Base-by-base conservation (phyloP, 805 yeast genomes). In the Yamadazyma takamatsuzukensis region DNA sequence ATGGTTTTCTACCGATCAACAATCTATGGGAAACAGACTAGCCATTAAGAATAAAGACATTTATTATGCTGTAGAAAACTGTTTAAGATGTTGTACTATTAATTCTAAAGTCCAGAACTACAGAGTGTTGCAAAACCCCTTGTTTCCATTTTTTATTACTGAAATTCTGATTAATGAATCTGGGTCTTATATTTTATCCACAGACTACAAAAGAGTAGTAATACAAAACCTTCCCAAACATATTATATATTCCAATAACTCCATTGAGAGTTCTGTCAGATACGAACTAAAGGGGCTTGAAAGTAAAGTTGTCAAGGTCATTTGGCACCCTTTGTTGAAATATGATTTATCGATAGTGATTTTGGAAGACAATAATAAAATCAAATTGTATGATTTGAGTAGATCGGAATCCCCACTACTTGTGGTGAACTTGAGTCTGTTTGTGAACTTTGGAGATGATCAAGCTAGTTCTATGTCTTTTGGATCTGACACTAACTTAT, bases 141-240 rank as follows among this genome's bases (percentile, higher is more conserved):
- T 30, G 19, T 2, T 17, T 15, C 26, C 30, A 6, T 60, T 59
- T 36, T 50, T 49, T 13, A 63, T 72, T 18, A 37, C 43, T 3
- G 53, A 55, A 0, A 30, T 74, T 14, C 45, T 45, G 14, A 36
- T 70, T 33, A 75, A 75, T 46, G 35, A 46, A 4, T 47, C 63
- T 22, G 76, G 71, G 4, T 56, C 66, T 0, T 49, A 67, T 4
- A 37, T 76, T 30, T 77, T 29, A 17, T 27, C 41, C 15, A 38
- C 42, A 3, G 43, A 38, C 15, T 34, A 22, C 17, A n/a, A 21
- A 4, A 26, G 34, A 9, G 33, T 41, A 6, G 37, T 38, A 11
- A 32, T 41, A 5, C 33, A 41, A 14, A 34, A 10, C 17, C 12
- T 29, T 15, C 32, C 32, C 5, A 11, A n/a, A 5, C 25, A 5